Conservation (phyloP, 1,139 yeast genomes). For the Taiozyma onychis region DNA sequence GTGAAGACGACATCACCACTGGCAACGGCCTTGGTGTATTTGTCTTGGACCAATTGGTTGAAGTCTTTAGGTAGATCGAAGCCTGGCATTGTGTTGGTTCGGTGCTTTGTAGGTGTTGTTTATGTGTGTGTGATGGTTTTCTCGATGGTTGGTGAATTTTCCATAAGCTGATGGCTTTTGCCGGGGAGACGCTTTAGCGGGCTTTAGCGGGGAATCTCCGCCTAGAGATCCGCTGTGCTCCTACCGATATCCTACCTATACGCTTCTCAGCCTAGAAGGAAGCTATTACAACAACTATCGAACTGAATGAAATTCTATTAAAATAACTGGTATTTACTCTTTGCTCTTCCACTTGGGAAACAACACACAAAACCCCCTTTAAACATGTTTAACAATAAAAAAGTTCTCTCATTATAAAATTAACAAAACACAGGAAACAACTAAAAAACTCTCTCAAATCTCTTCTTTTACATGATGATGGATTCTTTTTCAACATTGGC, state of each 20-base stretch:
- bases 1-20: conserved; percentile 31
- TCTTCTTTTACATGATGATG: conserved; percentile 30
- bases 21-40: conserved; percentile 30
- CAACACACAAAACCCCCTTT: neutral
- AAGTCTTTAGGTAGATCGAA: conserved; percentile 29
- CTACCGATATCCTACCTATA: too few relatives aligned
- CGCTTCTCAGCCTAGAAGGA: too few relatives aligned
- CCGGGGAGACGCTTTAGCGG: too few relatives aligned
- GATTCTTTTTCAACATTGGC: conserved; percentile 96
- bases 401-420: neutral
- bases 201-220: too few relatives aligned
- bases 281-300: neutral
- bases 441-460: neutral
- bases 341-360: neutral
- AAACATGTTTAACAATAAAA: too few relatives aligned
- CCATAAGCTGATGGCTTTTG: too few relatives aligned
- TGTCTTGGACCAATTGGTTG: conserved; percentile 23
- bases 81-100: conserved; percentile 1
- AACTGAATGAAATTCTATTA: neutral
- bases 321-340: neutral
- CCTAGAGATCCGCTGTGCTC: too few relatives aligned
- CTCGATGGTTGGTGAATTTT: too few relatives aligned
- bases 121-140: too few relatives aligned
- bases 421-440: neutral
- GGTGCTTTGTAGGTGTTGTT: too few relatives aligned